Evolutionary conservation across 1,284 basidiomycete genomes (phyloP), one percentile per base, ranked within the genome.

Genomic region (Clitocybe nebularis): DNA sequence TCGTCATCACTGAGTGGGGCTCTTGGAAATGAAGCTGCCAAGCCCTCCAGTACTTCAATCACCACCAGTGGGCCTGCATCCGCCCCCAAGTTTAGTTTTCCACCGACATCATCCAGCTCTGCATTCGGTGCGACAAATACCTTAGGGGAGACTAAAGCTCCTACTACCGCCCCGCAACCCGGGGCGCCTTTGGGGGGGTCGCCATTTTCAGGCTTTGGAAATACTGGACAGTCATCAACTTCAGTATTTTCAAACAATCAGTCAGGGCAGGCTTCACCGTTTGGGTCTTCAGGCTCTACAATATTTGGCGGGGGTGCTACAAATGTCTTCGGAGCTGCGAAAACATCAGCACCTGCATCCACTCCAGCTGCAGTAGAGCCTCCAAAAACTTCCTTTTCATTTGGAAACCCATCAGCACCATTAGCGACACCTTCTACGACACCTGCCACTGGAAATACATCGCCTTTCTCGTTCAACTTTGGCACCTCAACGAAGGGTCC

Each of bases 301-400:
- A 21, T 34, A 22, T 50, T 50, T 28, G 45, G 44, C 23, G 33
- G 36, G 4, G 34, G 47, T 25, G 39, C 24, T 16, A 22, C 26
- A 5, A 52, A 41, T 25, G 23, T 42, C 4, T 44, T 43, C 21
- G 43, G 41, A 40, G 28, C 38, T 8, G 36, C 26, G 6, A 35
- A 39, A 14, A 28, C 43, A 14, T 32, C 38, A 13, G 36, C 39
- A 5, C 21, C 42, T n/a, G 21, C 38, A 10, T 32, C 49, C 16
- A 33, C 38, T 24, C 28, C 47, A 13, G 29, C 41, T 37, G 35
- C 42, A 35, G 32, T 39, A 13, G 54, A 48, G 22, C 36, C 47
- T n/a, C n/a, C 36, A 28, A 58, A 63, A 36, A 40, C 61, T 8
- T 28, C 49, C 25, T 58, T 56, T 38, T 40, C 50, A 19, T 57